Evolutionary conservation across 495 filamentous ascomycete species (phyloP), one percentile per base, ranked within the genome.

Genomic region (Aspergillus steynii): DNA sequence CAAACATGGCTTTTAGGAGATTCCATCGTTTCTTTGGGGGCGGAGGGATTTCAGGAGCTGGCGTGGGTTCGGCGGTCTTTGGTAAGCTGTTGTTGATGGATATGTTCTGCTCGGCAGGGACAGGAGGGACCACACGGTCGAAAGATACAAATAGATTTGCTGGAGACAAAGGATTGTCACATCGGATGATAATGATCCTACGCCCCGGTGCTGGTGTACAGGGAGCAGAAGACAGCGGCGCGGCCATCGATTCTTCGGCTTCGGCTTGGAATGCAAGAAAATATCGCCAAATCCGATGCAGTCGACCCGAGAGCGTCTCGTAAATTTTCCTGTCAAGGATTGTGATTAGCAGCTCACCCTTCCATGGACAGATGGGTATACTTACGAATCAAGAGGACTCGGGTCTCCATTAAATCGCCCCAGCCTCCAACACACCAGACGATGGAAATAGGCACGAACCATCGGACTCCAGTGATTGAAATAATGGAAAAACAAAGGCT

Each of bases 401-500:
- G 84, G 80, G 52, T 84, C 85, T 5, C 86, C 90, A 61, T 88
- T 86, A 68, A 90, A 91, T 59, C 95, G 82, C 59, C 88, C 95
- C 12, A 98, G 68, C 46, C 96, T 87, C 95, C 95, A 99, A 75
- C 93, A 96, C 15, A 97, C 72, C 42, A 99, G 72, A 45, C 95
- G 91, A 86, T 97, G 95, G 69, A 88, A 98, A 73, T 98, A 99
- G 20, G 93, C 90, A 61, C 95, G 85, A 29, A 97, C 93, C 95
- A 99, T 97, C 1, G 95, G 95, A 74, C 94, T 97, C 95, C 95
- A 99, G 70, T 97, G 92, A 69, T 88, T 93, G 77, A 99, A 99
- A 64, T 92, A 86, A 59, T 85, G 86, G 53, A 91, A 86, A 72
- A 97, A 98, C 15, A 88, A 79, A 46, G 88, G 82, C 61, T 89